These are phyloP conservation scores for Populus simonii DNA, from an alignment of 345 rosid genomes.

Conservation along the genomic window DNA sequence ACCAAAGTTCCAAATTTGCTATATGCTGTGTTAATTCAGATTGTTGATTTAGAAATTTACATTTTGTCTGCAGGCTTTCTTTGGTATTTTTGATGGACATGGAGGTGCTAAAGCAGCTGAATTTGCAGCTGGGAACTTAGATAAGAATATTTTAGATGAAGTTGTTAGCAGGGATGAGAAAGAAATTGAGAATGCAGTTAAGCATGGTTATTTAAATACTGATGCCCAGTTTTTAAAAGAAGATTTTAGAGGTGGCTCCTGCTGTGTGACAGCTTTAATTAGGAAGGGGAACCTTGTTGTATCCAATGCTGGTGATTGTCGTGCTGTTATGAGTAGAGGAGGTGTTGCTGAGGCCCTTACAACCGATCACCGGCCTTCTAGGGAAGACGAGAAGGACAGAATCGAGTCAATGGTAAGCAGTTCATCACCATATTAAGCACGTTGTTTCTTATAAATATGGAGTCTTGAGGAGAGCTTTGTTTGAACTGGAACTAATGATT, in stretches of 20 bases:
- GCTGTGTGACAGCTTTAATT: constrained; percentile 82
- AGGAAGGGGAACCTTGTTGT: constrained; percentile 64
- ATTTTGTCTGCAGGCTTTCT: constrained; percentile 49
- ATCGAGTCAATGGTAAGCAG: constrained; percentile 60
- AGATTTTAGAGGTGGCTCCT: constrained; percentile 67
- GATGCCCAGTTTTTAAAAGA: constrained; percentile 63
- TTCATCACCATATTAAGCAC: background rate
- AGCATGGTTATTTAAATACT: constrained; percentile 65
- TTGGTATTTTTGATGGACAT: constrained; percentile 89
- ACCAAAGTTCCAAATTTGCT: background rate
- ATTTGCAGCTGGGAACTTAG: constrained; percentile 65
- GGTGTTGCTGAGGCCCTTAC: constrained; percentile 79
- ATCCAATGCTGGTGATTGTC: constrained; percentile 87
- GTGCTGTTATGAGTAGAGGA: constrained; percentile 78
- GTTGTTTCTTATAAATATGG: background rate
- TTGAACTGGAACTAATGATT: constrained; percentile 6
- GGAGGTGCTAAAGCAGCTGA: constrained; percentile 83
- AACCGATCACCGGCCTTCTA: constrained; percentile 73
- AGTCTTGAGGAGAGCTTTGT: background rate
- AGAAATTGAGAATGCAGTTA: constrained; percentile 53
- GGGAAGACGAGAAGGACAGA: constrained; percentile 75
- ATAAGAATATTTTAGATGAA: constrained; percentile 51
- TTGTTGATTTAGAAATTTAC: background rate
- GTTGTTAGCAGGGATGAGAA: constrained; percentile 35
- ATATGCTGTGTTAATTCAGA: background rate